Evolutionary conservation across 148 eudicot genomes (phyloP), one percentile per base, ranked within the genome.

Genomic region (Heliosperma pusillum): DNA sequence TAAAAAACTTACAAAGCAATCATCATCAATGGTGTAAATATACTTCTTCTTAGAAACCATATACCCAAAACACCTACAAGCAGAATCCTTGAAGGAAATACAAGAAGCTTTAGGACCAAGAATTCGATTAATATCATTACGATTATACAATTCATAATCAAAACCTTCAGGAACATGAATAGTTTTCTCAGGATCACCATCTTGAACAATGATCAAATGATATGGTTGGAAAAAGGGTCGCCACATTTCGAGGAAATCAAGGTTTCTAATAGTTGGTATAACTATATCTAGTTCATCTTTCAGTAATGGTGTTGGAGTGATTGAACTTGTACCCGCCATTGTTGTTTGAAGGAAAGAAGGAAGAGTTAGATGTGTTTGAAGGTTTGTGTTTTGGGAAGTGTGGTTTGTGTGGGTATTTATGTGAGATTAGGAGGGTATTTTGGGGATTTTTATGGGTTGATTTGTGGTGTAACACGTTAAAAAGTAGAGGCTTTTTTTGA

Each of bases 21-120:
- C 97, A 74, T 91, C 97, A 69, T 91, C 97, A 78, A 91, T 91
- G 78, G 97, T 91, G 87, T 74, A 91, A 83, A 91, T 86, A 73
- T 91, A 91, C 87, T 91, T 91, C 89, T 89, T 90, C 88, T 90
- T 90, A 53, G 96, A 90, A 17, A 90, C 92, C 96, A 90, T 89
- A 69, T 83, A 91, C 1, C 97, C 97, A 68, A 91, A 91, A 82
- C 97, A 91, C 1, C 97, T 76, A 36, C 97, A 91, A 81, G 97
- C 97, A 70, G 97, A 91, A 70, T 91, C 97, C 86, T 91, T 91
- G 77, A 91, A 91, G 27, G 97, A 91, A 58, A 91, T 91, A 74
- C 97, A 91, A 24, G 85, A 77, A 3, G 97, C 89, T 68, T 91
- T 91, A 26, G 93, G 97, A 4, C 97, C 97, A 29, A 91, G 74